Conservation (phyloP, 257 asterid genomes). For the Solanum etuberosum region DNA sequence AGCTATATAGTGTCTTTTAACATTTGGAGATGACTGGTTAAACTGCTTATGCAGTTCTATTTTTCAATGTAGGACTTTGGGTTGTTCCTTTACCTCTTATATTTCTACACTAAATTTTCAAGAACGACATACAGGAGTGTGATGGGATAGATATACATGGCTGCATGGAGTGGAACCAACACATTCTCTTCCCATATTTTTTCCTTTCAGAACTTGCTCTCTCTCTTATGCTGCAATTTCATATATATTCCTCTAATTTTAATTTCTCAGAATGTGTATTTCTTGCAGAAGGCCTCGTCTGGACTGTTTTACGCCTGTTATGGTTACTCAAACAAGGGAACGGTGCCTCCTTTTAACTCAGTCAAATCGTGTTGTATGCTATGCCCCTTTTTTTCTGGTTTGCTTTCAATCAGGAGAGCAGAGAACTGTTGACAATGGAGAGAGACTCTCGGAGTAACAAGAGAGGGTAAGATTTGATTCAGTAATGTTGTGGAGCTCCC, state of each 20-base stretch:
- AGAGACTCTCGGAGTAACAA: neutral
- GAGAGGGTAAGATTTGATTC: neutral
- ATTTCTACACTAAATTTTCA: neutral
- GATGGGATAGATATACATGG: neutral
- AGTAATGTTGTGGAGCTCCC: neutral
- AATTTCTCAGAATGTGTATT: neutral
- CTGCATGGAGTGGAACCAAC: neutral
- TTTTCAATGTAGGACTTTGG: neutral
- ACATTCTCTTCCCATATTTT: neutral
- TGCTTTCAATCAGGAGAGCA: neutral
- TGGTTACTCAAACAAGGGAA: neutral
- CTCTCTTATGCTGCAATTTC: neutral
- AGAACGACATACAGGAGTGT: neutral
- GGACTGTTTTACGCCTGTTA: neutral
- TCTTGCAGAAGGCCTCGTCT: neutral
- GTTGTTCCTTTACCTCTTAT: neutral
- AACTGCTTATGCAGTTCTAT: neutral
- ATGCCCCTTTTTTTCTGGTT: neutral
- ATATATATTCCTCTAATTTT: neutral
- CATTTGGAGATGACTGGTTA: neutral
- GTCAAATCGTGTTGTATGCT: neutral
- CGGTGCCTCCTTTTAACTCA: neutral
- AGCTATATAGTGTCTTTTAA: neutral
- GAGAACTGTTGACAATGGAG: neutral
- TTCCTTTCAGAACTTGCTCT: neutral